Base-by-base conservation (phyloP, 495 filamentous ascomycete species). In the Xylaria castorea region DNA sequence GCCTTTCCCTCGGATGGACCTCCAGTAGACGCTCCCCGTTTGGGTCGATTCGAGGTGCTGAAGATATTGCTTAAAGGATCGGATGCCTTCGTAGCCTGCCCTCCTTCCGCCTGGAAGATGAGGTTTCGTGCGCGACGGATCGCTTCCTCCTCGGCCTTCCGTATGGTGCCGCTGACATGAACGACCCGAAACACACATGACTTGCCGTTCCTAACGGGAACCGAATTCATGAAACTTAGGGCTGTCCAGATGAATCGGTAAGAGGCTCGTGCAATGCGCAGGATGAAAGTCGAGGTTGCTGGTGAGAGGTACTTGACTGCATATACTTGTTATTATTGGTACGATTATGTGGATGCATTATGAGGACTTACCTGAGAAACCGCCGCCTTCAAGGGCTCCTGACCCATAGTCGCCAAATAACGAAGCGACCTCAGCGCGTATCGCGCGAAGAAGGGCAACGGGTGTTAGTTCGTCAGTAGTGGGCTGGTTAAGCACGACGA, bases 341-440 rank as follows among this genome's bases (percentile, higher is more conserved):
- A 42, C 20, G 60, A 46, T 22, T 2, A 8, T 9, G 20, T 20
- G 25, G 44, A 42, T 27, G 18, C 32, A n/a, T n/a, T n/a, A n/a
- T n/a, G n/a, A 69, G 12, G 48, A 67, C 72, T 64, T 53, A 66
- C 69, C 61, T 66, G 42, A 14, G 60, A 75, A 72, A 75, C 68
- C 61, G 75, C 83, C 67, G 81, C 93, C 94, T 5, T 90, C 87
- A 1, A 90, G 85, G 6, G 84, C 80, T 3, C 95, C 96, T 8
- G 90, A 83, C 2, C 96, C 95, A 80, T 93, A 97, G 79, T 99
- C 95, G n/a, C 96, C 96, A 79, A 95, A 98, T 22, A 97, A 81
- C 34, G 88, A 83, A 12, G 85, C 81, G 5, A 97, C 88, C 66
- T 91, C 87, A 42, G 90, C 86, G 68, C 89, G 89, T 70, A 99